Evolutionary conservation across 169 alveolate genomes (phyloP), one percentile per base, ranked within the genome.

Genomic region (Babesia ovata): DNA sequence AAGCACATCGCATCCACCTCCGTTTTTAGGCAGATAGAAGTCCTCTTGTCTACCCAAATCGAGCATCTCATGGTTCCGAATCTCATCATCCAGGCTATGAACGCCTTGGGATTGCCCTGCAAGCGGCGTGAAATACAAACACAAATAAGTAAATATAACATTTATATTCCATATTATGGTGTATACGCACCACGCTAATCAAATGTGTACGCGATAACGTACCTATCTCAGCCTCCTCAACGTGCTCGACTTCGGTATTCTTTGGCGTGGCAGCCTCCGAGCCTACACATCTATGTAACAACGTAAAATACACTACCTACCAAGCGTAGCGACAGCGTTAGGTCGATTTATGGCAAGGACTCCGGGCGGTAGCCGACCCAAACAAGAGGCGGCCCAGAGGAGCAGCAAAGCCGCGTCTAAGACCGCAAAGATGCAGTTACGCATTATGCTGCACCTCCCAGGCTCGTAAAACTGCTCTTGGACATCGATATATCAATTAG

Each of bases 61-160:
- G 19, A 79, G 69, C 11, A 79, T 48, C 13, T 79, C 82, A 29
- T 70, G 69, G 78, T 79, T 79, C 36, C 76, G 24, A 19, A 79
- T 61, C 49, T 79, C 87, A 63, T 79, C 87, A 22, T 70, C 82
- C 52, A 79, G 63, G 53, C 62, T 79, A 49, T 62, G 79, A 3
- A 79, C 54, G 17, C 63, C 71, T 28, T 79, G 50, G 48, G 87
- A 49, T 57, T 67, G 56, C 42, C n/a, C 86, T 76, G 65, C 14
- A 33, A 10, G 10, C 10, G 50, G 10, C 19, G 50, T 45, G 50
- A 45, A 13, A 45, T 10, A 45, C 10, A 48, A 3, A 2, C 52
- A 39, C n/a, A n/a, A 2, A 17, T 0, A 1, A 4, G n/a, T 10
- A 8, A 0, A 16, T 45, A 45, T 8, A 33, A 29, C 44, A 58